Evolutionary conservation across 192 early-diverging fungal genomes (phyloP), one percentile per base, ranked within the genome.

Genomic region (Coemansia sp.): DNA sequence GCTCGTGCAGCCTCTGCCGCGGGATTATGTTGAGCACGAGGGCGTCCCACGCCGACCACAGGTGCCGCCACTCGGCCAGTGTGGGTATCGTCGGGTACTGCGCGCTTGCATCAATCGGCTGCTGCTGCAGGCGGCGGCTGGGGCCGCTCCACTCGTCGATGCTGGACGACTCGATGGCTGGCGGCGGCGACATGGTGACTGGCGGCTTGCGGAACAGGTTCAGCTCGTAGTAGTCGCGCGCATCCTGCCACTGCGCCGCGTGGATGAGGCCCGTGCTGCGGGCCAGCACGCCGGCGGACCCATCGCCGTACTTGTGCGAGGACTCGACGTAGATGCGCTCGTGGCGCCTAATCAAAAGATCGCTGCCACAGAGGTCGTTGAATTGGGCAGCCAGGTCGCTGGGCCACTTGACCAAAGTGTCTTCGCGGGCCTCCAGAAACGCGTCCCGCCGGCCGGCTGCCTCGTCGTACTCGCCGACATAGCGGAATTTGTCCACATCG

Each of bases 281-380:
- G 17, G 90, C 75, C 16, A 94, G 75, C 4, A 69, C 45, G 8
- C 74, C 63, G 3, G 87, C 82, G 46, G 93, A 93, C 3, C 53
- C 64, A 0, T 63, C 42, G 11, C 84, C 84, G 68, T 91, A 96
- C 84, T 98, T 98, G 87, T 92, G 89, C 2, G 91, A 90, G 62
- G 93, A 93, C 75, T 96, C 94, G 46, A 98, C 79, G 70, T 93
- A 91, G 62, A 98, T 92, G 13, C 93, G 76, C 70, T 98, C 96
- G 41, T 86, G 91, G 56, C 88, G 85, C 19, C 81, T 74, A 17
- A 97, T 68, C 0, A 54, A 45, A 21, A 94, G 57, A 27, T 59
- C 45, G 9, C 65, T 45, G 4, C 63, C 67, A 27, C 63, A 63
- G 11, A 72, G 44, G 41, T 73, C 65, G 40, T 44, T 63, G 50